Conservation (phyloP, 805 yeast species). For the Starmerella floris region DNA sequence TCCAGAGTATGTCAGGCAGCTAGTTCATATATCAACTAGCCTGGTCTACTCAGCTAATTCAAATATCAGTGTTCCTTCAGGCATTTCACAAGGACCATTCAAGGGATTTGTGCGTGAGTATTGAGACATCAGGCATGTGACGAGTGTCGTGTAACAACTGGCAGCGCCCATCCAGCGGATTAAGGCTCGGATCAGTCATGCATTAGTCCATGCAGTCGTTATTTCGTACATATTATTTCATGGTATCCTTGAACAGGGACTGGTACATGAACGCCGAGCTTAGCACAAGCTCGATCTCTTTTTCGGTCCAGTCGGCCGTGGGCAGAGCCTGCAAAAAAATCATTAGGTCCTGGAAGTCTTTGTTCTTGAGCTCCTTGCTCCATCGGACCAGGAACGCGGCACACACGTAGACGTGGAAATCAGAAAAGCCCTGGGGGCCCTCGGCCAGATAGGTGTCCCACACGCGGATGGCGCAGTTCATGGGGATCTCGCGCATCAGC, state of each 20-base stretch:
- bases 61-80: no score
- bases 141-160: no score
- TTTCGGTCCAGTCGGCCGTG: conserved; percentile 70
- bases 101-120: no score
- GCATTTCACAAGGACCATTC: no score
- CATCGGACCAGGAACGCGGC: conserved; percentile 90
- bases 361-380: conserved; percentile 58
- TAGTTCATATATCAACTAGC: no score
- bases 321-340: conserved; percentile 86
- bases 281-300: conserved; percentile 77
- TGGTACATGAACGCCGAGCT: conserved; percentile 98
- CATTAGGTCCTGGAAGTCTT: conserved; percentile 91
- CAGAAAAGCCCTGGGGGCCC: conserved; percentile 59
- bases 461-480: conserved; percentile 73
- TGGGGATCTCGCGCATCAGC: conserved; percentile 80
- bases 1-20: no score
- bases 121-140: no score
- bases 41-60: no score
- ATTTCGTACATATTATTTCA: conserved; percentile 33
- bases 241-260: conserved; percentile 78
- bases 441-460: conserved; percentile 82
- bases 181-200: no score
- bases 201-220: no score
- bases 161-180: no score
- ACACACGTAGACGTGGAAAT: conserved; percentile 91